Evolutionary conservation across 2,329 filamentous ascomycete genomes (phyloP).

Genomic region (Biscogniauxia mediterranea): DNA sequence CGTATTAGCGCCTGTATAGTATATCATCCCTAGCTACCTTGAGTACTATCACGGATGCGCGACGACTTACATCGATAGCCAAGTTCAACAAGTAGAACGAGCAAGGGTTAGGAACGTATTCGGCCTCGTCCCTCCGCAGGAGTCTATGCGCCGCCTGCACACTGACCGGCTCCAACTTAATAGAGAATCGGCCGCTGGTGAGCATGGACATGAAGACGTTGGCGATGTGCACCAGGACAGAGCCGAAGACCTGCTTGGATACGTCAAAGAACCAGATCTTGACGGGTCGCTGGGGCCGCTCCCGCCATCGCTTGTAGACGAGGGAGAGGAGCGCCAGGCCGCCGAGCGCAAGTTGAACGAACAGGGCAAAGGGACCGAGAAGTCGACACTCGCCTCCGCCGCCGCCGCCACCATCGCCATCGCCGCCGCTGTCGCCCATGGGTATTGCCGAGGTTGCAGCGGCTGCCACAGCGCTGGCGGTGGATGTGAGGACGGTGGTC

Average conservation of each 20-base stretch:
- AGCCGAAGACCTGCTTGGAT: conserved; percentile 95
- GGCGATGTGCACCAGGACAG: conserved; percentile 83
- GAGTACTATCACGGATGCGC: not conserved
- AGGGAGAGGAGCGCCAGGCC: conserved; percentile 78
- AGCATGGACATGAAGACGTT: conserved; percentile 98
- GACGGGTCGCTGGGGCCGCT: conserved; percentile 84
- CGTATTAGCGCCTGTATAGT: conserved; percentile 18
- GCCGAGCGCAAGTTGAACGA: conserved; percentile 87
- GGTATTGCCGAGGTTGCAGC: conserved; percentile 41
- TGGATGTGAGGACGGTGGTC: conserved; percentile 22
- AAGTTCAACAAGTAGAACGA: conserved; percentile 95
- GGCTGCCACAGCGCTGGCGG: conserved; percentile 37
- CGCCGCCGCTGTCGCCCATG: conserved; percentile 30
- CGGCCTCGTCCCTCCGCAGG: conserved; percentile 45
- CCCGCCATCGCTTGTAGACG: conserved; percentile 90
- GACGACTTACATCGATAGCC: conserved; percentile 80
- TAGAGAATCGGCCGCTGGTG: conserved; percentile 78
- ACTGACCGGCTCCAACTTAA: conserved; percentile 53
- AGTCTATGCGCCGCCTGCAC: conserved; percentile 38
- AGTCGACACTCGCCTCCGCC: conserved; percentile 78
- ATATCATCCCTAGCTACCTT: conserved; percentile 3
- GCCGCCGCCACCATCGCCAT: conserved; percentile 41
- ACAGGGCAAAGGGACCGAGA: conserved; percentile 83
- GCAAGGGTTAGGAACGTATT: conserved; percentile 83
- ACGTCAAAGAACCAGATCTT: conserved; percentile 99